phyloP scores from a whole-genome alignment of 495 filamentous ascomycete species.

The Daldinia decipiens region DNA sequence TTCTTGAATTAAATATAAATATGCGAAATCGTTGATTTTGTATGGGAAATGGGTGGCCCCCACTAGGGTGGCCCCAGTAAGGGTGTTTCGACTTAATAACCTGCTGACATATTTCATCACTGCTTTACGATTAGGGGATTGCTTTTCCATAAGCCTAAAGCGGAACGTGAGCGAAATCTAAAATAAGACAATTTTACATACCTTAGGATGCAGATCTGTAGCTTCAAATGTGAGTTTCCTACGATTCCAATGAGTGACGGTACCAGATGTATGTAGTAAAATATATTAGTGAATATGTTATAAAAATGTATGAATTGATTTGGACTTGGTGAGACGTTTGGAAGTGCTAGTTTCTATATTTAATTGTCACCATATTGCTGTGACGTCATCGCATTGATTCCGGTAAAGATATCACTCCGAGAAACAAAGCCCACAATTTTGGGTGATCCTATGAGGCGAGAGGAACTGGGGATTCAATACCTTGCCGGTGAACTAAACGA shows the following conservation, averaged over 20 bases:
- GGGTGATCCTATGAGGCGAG: background rate
- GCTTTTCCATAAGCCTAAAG: background rate
- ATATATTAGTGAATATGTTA: background rate
- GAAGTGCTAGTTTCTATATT: no score
- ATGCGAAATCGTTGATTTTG: no score
- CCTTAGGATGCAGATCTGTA: background rate
- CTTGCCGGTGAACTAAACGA: conserved; percentile 4
- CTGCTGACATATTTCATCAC: background rate
- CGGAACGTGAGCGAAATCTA: background rate
- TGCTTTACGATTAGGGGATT: background rate
- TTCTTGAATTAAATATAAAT: no score
- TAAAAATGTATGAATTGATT: background rate
- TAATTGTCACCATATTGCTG: background rate
- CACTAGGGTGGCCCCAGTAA: no score
- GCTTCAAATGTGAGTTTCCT: no score
- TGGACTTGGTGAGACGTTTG: background rate
- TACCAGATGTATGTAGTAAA: background rate
- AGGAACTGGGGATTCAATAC: background rate
- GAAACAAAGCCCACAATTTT: background rate
- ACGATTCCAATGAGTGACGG: background rate
- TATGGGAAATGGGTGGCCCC: no score
- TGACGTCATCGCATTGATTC: background rate
- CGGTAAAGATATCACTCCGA: background rate
- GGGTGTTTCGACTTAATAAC: no score
- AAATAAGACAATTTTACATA: background rate